Evolutionary conservation across 2,329 filamentous ascomycete genomes (phyloP).

Genomic region (Colletotrichum sp.): DNA sequence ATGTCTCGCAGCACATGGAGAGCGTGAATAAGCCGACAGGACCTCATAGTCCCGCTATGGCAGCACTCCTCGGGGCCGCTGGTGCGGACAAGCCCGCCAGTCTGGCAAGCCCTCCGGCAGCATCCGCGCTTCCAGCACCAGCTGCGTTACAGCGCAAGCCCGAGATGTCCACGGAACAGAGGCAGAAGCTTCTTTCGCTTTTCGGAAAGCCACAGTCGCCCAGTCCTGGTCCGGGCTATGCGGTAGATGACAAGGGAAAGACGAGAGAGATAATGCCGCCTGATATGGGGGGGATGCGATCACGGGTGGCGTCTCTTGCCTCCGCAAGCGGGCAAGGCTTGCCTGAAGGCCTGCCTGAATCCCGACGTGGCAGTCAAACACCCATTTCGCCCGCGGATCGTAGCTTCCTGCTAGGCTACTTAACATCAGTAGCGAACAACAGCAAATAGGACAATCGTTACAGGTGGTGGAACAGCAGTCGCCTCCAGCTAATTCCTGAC

Average conservation of each 20-base stretch:
- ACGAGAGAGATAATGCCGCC: constrained; percentile 32
- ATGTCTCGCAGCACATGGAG: neutral
- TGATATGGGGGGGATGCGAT: constrained; percentile 30
- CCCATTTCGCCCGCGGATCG: constrained; percentile 74
- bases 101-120: constrained; percentile 30
- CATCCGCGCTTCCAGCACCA: constrained; percentile 31
- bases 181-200: constrained; percentile 61
- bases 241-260: constrained; percentile 27
- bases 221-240: constrained; percentile 6
- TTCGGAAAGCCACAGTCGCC: constrained; percentile 56
- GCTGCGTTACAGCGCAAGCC: constrained; percentile 34
- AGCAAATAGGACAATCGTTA: constrained; percentile 8
- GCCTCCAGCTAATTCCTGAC: neutral
- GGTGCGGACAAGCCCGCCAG: constrained; percentile 19
- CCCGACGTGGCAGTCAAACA: constrained; percentile 54
- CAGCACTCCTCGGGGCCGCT: neutral
- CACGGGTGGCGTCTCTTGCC: constrained; percentile 49
- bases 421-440: constrained; percentile 60
- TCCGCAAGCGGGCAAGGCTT: constrained; percentile 40
- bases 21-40: neutral
- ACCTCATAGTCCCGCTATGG: neutral
- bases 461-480: neutral
- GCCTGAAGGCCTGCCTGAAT: constrained; percentile 28
- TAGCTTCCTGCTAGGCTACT: constrained; percentile 76
- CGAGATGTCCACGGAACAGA: constrained; percentile 46